Evolutionary conservation across 225 moss, liverwort and hornwort genomes (phyloP).

Genomic region (Marchantia polymorpha): DNA sequence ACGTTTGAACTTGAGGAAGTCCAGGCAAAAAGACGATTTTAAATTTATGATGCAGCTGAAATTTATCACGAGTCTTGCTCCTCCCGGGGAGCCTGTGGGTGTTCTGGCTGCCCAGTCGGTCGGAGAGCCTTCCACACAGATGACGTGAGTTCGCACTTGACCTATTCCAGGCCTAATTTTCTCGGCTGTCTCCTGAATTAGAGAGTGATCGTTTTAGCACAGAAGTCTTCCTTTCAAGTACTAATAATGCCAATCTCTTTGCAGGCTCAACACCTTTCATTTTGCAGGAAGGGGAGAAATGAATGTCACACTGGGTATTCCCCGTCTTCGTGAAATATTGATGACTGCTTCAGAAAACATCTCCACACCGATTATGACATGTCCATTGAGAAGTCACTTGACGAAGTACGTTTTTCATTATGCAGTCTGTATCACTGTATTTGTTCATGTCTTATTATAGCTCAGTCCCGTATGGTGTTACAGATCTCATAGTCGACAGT

Average conservation of each 20-base stretch:
- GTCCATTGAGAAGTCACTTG: constrained; percentile 56
- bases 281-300: constrained; percentile 98
- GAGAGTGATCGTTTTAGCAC: background rate
- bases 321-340: constrained; percentile 89
- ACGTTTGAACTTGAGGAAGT: constrained; percentile 58
- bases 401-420: constrained; percentile 21
- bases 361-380: constrained; percentile 96
- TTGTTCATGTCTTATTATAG: too few species aligned
- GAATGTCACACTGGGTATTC: constrained; percentile 98
- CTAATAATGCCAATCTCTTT: too few species aligned
- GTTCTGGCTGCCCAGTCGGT: constrained; percentile 96
- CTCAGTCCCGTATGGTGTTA: too few species aligned
- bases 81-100: constrained; percentile 97
- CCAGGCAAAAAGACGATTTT: constrained; percentile 57
- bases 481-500: too few species aligned
- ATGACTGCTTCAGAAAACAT: constrained; percentile 97
- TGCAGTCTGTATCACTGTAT: too few species aligned
- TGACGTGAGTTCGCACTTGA: constrained; percentile 62
- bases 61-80: constrained; percentile 87
- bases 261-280: constrained; percentile 96
- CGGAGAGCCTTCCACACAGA: constrained; percentile 97
- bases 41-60: constrained; percentile 80
- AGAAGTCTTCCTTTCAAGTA: background rate
- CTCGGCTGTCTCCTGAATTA: background rate
- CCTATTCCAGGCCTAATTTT: background rate